Evolutionary conservation across 1,139 yeast species (phyloP), one percentile per base, ranked within the genome.

Genomic region (Pichia sp.): DNA sequence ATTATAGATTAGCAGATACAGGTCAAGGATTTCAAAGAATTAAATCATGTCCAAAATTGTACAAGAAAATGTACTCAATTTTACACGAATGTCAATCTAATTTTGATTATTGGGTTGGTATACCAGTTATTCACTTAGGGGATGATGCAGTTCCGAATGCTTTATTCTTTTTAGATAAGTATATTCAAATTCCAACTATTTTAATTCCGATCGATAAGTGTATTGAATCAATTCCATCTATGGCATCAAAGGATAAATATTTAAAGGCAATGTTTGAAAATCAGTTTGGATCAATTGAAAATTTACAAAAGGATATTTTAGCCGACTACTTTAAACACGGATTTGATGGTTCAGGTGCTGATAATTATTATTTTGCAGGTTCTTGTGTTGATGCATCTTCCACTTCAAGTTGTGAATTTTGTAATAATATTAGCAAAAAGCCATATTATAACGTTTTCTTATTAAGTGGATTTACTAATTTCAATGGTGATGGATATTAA

Each of bases 141-240:
- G 92, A 83, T 62, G 82, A 79, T 56, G 84, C 87, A 1, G 92
- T 83, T 6, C 92, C 92, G 1, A 83, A 83, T 61, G 88, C 90
- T 0, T 63, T 84, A 50, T 81, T 82, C 62, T 83, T 83, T 68
- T 64, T 83, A 44, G 90, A 84, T 65, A 83, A 84, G 62, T 83
- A 83, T 59, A 75, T 82, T 29, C 90, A 84, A 62, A 85, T 84
- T 4, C 90, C 90, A 27, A 73, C 81, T 41, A 82, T 83, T 43
- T 64, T 83, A 56, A 82, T 80, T 39, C 92, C 92, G 2, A 78
- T 83, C 43, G 83, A 79, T 58, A 69, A 72, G 38, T 77, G 78
- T 39, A 61, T 84, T 36, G 62, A 70, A 50, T 71, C 76, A 52
- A 72, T 83, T 45, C 83, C 80, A 42, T 20, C 11, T 6, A 69